These are phyloP conservation scores for Penicillium olsonii DNA, from an alignment of 2,329 filamentous ascomycete species.

Conservation along the genomic window DNA sequence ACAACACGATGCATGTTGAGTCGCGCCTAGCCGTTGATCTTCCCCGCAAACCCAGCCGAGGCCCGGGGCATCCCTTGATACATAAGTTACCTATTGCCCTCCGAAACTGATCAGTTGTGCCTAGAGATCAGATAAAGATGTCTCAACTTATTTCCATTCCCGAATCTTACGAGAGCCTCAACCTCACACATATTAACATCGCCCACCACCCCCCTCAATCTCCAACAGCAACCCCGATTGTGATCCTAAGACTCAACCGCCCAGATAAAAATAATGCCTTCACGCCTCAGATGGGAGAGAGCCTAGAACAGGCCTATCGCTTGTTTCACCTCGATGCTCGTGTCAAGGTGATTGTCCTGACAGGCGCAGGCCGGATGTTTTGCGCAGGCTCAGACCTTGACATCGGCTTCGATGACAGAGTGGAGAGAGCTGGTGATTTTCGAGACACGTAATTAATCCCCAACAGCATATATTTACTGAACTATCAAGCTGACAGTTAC, in stretches of 20 bases:
- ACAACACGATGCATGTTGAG: too few species aligned
- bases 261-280: slow-evolving; percentile 67
- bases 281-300: slow-evolving; percentile 63
- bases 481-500: slow-evolving; percentile 25
- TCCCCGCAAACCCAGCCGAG: background rate
- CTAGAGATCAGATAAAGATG: background rate
- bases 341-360: slow-evolving; percentile 58
- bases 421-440: slow-evolving; percentile 50
- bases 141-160: slow-evolving; percentile 24
- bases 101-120: background rate
- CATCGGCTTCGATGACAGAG: slow-evolving; percentile 29
- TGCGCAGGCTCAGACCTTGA: slow-evolving; percentile 62
- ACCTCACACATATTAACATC: slow-evolving; percentile 33
- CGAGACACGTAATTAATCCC: slow-evolving; percentile 50
- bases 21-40: background rate
- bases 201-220: slow-evolving; percentile 43
- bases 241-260: slow-evolving; percentile 66
- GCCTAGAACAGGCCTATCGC: slow-evolving; percentile 58
- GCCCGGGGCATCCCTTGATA: background rate
- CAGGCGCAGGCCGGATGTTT: slow-evolving; percentile 57
- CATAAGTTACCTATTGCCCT: background rate
- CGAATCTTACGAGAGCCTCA: slow-evolving; percentile 36
- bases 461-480: background rate
- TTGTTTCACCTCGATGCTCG: slow-evolving; percentile 56
- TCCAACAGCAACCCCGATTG: slow-evolving; percentile 58